Evolutionary conservation across 2,329 filamentous ascomycete genomes (phyloP).

Genomic region (Zalaria obscura): DNA sequence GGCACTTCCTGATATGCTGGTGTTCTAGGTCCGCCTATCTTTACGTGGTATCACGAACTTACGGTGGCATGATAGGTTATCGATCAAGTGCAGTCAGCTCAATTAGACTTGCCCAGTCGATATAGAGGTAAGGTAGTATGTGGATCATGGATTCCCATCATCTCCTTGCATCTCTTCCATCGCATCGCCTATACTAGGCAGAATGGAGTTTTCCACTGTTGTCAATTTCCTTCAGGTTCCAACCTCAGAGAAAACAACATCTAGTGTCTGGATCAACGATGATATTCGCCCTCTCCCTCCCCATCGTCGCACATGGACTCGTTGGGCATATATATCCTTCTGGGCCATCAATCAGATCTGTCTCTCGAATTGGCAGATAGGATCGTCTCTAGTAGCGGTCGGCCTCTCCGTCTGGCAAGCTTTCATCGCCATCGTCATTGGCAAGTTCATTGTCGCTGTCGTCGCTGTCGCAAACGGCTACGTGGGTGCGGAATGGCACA

Average conservation of each 20-base stretch:
- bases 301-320: slow-evolving; percentile 21
- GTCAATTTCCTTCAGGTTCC: slow-evolving; percentile 11
- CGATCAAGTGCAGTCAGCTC: no score
- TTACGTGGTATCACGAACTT: no score
- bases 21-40: no score
- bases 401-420: slow-evolving; percentile 29
- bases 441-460: slow-evolving; percentile 36
- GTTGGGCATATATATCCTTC: slow-evolving; percentile 23
- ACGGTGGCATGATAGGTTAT: no score
- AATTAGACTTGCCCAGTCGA: no score
- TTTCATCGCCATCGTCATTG: slow-evolving; percentile 24
- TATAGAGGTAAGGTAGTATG: no score
- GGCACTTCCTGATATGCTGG: no score
- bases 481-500: slow-evolving; percentile 35
- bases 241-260: slow-evolving; percentile 11
- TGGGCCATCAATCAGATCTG: slow-evolving; percentile 27
- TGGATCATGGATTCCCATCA: no score
- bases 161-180: no score
- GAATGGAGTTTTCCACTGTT: slow-evolving; percentile 1
- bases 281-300: slow-evolving; percentile 27
- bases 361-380: slow-evolving; percentile 22
- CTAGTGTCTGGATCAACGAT: slow-evolving; percentile 24
- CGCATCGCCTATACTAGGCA: no score
- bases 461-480: slow-evolving; percentile 45
- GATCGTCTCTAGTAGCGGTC: slow-evolving; percentile 21